phyloP scores from a whole-genome alignment of 2,329 filamentous ascomycete genomes.

The Bipolaris bicolor region DNA sequence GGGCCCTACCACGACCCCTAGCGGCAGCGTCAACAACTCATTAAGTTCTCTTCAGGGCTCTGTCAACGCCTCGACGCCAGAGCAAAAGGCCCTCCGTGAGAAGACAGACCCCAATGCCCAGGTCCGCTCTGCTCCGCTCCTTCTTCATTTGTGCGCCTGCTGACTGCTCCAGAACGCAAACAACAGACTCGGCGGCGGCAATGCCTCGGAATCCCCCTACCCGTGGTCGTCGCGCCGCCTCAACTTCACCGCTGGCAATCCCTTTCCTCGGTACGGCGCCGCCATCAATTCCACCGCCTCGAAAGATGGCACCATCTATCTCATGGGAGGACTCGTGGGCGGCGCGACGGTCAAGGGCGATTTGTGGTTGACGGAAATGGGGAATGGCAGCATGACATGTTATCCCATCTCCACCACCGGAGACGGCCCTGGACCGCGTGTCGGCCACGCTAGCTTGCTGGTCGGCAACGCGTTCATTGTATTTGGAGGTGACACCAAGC shows the following conservation, averaged over 20 bases:
- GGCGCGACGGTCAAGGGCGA: conserved; percentile 96
- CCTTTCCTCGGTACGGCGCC: conserved; percentile 95
- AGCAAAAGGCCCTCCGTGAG: conserved; percentile 66
- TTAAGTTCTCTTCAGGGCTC: conserved; percentile 71
- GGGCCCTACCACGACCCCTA: conserved; percentile 68
- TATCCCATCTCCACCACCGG: conserved; percentile 90
- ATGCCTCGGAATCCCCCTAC: conserved; percentile 78
- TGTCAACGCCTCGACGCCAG: conserved; percentile 63
- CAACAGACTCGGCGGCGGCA: conserved; percentile 49
- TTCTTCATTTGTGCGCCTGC: conserved; percentile 5
- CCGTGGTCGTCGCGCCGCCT: conserved; percentile 93
- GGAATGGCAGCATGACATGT: conserved; percentile 79
- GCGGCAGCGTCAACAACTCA: conserved; percentile 70
- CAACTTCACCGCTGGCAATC: conserved; percentile 85
- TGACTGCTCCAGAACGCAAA: conserved; percentile 33
- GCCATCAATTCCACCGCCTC: conserved; percentile 91
- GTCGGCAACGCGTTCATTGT: conserved; percentile 99
- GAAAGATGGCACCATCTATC: conserved; percentile 95
- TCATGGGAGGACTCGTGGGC: conserved; percentile 96
- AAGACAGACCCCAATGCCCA: conserved; percentile 62
- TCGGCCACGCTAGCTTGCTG: conserved; percentile 90
- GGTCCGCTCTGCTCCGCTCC: conserved; percentile 47
- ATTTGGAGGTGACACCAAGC: conserved; percentile 97
- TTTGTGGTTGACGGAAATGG: conserved; percentile 96
- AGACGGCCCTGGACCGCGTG: conserved; percentile 91